Conservation (phyloP, 257 asterid species). For the Solanum etuberosum region DNA sequence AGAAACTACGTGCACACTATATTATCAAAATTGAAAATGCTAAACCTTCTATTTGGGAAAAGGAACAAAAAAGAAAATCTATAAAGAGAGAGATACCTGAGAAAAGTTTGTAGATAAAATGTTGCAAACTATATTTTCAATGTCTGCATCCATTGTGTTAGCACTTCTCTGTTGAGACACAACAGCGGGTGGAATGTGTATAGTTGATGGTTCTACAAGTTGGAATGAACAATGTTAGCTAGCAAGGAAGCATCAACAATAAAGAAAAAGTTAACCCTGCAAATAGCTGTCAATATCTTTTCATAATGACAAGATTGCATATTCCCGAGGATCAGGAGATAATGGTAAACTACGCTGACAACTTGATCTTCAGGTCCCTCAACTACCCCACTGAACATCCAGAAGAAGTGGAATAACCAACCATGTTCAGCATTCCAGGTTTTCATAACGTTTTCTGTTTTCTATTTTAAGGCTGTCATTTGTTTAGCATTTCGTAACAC, state of each 20-base stretch:
- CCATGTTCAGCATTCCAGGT: background rate
- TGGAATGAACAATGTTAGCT: background rate
- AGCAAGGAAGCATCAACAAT: background rate
- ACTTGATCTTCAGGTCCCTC: background rate
- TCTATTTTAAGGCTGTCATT: background rate
- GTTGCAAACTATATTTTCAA: constrained; percentile 39
- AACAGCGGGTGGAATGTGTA: constrained; percentile 17
- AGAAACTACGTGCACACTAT: background rate
- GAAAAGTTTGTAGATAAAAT: constrained; percentile 51
- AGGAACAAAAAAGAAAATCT: background rate
- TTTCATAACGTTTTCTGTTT: background rate
- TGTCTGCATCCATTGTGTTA: constrained; percentile 18
- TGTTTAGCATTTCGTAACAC: background rate
- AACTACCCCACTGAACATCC: background rate
- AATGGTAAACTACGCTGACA: background rate
- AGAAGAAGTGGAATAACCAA: background rate
- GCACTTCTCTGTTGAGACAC: constrained; percentile 12
- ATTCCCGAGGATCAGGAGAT: background rate
- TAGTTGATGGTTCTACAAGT: constrained; percentile 54
- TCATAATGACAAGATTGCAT: background rate
- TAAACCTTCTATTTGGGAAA: background rate
- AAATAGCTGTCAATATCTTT: background rate
- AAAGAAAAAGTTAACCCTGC: background rate
- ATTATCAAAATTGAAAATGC: background rate
- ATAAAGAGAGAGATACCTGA: constrained; percentile 29